Base-by-base conservation (phyloP, 2,329 filamentous ascomycete species). In the Sporothrix luriei region DNA sequence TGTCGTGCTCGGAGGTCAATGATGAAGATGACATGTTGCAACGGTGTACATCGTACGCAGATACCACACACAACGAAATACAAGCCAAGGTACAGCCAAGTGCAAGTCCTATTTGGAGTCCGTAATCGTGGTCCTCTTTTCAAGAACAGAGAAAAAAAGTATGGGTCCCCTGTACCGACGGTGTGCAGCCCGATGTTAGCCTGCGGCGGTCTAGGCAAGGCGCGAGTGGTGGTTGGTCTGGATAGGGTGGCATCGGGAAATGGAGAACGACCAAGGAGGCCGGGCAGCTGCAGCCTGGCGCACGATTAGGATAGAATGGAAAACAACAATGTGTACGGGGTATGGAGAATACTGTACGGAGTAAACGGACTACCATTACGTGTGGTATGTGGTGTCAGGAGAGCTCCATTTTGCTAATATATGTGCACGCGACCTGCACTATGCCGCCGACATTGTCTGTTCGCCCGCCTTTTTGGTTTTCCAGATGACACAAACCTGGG, bases 371-470 rank as follows among this genome's bases (percentile, higher is more conserved):
- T n/a, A 19, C 16, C 19, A 10, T 3, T 7, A 21, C 2, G 16
- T 2, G 4, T 6, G 6, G n/a, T 19, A 33, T 24, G 16, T n/a
- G 7, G 43, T 21, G 33, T 5, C 33, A 33, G 33, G 33, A 6
- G 4, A 33, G 33, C 62, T 51, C 24, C 11, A 65, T 51, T 49
- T 46, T 65, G 62, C 62, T 51, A 65, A 38, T n/a, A 43, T 19
- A 38, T n/a, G 61, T 19, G 46, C 62, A 65, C 46, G 62, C 52
- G 62, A 65, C 61, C 61, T 65, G 57, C 38, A n/a, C 9, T 33
- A 33, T 33, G 33, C 33, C 33, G 33, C 33, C n/a, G 7, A 26
- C 38, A 13, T 9, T 33, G 57, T 46, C n/a, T 26, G n/a, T 24
- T 43, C n/a, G 57, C 57, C 57, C 57, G 57, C 57, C 33, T 61